Evolutionary conservation across 768 basidiomycete species (phyloP), one percentile per base, ranked within the genome.

Genomic region (Lactifluus piperatus): DNA sequence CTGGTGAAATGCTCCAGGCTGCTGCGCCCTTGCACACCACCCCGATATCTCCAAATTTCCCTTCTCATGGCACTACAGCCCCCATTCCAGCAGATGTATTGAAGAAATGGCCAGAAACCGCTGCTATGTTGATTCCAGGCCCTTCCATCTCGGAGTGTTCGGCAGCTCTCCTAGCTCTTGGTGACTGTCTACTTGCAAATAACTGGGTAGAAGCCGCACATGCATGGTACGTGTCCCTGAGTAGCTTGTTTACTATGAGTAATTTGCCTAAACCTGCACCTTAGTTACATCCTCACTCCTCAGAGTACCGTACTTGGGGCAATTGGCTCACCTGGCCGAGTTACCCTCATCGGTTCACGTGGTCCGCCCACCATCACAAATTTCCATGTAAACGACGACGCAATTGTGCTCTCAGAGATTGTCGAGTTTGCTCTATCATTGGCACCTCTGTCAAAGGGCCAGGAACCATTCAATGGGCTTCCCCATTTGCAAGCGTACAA

Each of bases 401-500:
- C 86, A 2, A 75, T 93, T 51, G 81, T 94, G 58, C 81, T 97
- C 64, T 85, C 93, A 2, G 97, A 99, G 73, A 85, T 97, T 49
- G 75, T 85, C 14, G 97, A 99, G 73, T 98, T 92, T 70, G 94
- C 91, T 0, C 68, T 93, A 46, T 91, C 91, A 6, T 73, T 95
- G 39, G 76, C 80, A n/a, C 73, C 86, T 4, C 71, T 79, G 1
- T 66, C 77, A 2, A 97, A 97, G 72, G 91, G 94, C 13, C 91
- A 94, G 68, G 95, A 98, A 51, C 65, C 82, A 4, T 94, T 92
- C 69, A 71, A 74, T 51, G 95, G 94, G 1, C 71, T 97, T 20
- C 82, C 90, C 9, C 87, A 93, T 67, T 75, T 98, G 27, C 90
- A 98, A 71, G 83, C 91, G 2, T 97, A 92, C 74, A 84, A 88